Base-by-base conservation (phyloP, 169 alveolate species). In the Eimeria zaria region DNA sequence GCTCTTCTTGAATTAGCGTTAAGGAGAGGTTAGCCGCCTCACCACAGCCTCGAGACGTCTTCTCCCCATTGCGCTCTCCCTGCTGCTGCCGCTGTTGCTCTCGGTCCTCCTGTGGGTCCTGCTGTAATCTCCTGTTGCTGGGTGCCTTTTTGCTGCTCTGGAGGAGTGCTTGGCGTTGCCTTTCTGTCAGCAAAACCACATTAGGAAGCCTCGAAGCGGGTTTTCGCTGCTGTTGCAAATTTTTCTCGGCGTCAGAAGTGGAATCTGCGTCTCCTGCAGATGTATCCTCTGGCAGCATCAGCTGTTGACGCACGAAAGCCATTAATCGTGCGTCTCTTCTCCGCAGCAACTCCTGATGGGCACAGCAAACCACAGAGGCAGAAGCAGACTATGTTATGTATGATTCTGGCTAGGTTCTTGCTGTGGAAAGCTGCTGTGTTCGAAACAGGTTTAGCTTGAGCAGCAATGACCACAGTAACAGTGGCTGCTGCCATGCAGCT, bases 281-380 rank as follows among this genome's bases (percentile, higher is more conserved):
- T 48, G 73, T 12, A 22, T 51, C 74, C 51, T n/a, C 74, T 11
- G 91, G 51, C 53, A 83, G 91, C 91, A 83, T 48, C 48, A 83
- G 91, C 71, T 83, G 91, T 53, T 83, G 91, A 73, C 91, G 41
- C 91, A 83, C 91, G 71, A 83, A 83, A 3, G 91, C 91, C 91
- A 83, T 83, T 7, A 83, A 1, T 7, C 91, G 67, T 51, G 36
- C 91, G 33, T 83, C 91, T 30, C 91, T 46, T 53, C 91, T 48
- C n/a, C 71, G 67, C 51, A 83, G 71, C 48, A 83, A 22, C 48
- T 83, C 91, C 91, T 83, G 67, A 80, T 20, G 74, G 51, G n/a
- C 71, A 83, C 71, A 83, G 30, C 24, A 80, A 69, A 53, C 22
- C 44, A 83, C 33, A 83, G 18, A 30, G 39, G 41, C 46, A 41